Base-by-base conservation (phyloP, 345 rosid genomes). In the Firmiana major region DNA sequence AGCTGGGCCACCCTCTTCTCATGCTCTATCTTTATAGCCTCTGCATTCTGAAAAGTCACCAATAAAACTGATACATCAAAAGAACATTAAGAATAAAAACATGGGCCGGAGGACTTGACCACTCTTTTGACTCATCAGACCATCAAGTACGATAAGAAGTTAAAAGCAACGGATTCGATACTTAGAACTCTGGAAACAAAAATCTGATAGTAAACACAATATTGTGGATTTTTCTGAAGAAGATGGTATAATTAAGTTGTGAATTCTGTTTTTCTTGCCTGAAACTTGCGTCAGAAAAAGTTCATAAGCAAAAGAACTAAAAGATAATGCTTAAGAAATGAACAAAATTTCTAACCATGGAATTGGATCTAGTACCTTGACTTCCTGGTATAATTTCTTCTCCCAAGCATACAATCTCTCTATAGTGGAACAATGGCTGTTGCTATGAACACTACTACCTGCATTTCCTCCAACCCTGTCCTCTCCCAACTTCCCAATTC, bases 321-420 rank as follows among this genome's bases (percentile, higher is more conserved):
- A 43, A 43, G 34, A 12, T 43, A 10, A 43, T 38, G 45, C 70
- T 65, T n/a, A 34, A 48, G 17, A 28, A 54, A 45, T 19, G 10
- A 10, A 65, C 71, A 19, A 38, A 16, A 53, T 34, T 65, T 34
- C 22, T 40, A 66, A 42, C 43, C 49, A 42, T 42, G 71, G 45
- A 53, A 19, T 40, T 55, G 21, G 65, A 57, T 73, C 54, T 58
- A 67, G 28, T 80, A 95, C 99, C 99, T 95, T 93, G 76, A 93
- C 99, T 66, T 95, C 99, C 77, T 85, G 87, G 85, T 79, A 93
- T n/a, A 95, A 89, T 76, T 93, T 95, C 90, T 93, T 93, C 89
- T 93, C 99, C 99, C 99, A 95, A 62, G 98, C 97, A 81, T 87
- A 93, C 9, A 95, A 81, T 70, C 94, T 90, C 77, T 93, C 99